Conservation (phyloP, 164 flowering plant species). For the Protea cynaroides region DNA sequence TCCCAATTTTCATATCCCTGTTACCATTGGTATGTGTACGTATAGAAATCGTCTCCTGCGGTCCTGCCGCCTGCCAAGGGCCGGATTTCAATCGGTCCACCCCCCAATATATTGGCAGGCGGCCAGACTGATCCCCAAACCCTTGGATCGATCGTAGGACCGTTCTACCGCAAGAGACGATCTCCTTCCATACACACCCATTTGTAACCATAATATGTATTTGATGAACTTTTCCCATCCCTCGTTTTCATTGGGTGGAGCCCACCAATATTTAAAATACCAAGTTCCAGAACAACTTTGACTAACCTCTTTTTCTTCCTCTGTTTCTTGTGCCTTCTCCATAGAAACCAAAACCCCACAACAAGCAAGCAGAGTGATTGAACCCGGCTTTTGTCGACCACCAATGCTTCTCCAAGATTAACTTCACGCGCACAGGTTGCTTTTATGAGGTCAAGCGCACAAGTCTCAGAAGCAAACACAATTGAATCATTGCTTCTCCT, state of each 20-base stretch:
- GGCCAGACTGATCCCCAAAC: no score
- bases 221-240: constrained; percentile 66
- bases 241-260: constrained; percentile 87
- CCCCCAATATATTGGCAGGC: no score
- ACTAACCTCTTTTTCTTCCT: no score
- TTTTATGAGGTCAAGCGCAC: constrained; percentile 86
- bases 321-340: no score
- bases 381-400: constrained; percentile 64
- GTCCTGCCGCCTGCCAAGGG: no score
- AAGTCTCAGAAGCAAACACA: constrained; percentile 89
- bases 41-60: no score
- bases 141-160: no score
- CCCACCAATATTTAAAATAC: constrained; percentile 71
- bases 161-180: no score
- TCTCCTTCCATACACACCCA: constrained; percentile 91
- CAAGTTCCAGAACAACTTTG: constrained; percentile 73
- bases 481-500: constrained; percentile 80
- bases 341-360: no score
- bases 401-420: constrained; percentile 74
- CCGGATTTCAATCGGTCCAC: constrained; percentile 57
- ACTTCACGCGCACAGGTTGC: constrained; percentile 86
- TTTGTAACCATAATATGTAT: constrained; percentile 82
- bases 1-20: constrained; percentile 73
- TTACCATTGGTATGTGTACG: constrained; percentile 29
- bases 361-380: constrained; percentile 57